Conservation (phyloP, 345 rosid genomes). For the Cardamine chenopodiifolia region DNA sequence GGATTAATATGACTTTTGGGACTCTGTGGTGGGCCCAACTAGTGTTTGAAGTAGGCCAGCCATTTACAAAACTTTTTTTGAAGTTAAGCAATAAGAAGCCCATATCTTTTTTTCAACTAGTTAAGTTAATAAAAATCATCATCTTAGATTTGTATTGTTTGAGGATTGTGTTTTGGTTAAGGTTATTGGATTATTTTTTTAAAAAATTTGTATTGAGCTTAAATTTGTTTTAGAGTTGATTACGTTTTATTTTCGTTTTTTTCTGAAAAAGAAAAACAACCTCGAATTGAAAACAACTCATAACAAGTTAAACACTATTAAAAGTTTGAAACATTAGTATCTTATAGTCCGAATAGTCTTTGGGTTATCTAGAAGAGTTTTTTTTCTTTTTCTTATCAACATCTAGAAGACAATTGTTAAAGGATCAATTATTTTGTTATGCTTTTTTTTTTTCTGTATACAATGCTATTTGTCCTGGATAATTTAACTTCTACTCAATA, state of each 20-base stretch:
- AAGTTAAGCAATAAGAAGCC: not conserved
- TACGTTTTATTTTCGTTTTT: not conserved
- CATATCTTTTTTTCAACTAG: not conserved
- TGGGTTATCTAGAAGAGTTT: not conserved
- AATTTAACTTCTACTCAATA: not conserved
- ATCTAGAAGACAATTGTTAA: not conserved
- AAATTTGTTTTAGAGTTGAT: not conserved
- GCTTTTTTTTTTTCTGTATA: not conserved
- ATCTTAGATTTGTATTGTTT: slow-evolving; percentile 9
- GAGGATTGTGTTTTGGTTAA: not conserved
- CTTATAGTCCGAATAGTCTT: not conserved
- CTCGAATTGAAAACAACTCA: not conserved
- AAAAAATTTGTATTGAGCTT: too few relatives aligned
- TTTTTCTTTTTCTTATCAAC: not conserved
- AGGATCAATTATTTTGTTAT: not conserved
- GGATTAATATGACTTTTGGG: slow-evolving; percentile 31
- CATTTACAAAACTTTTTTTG: not conserved
- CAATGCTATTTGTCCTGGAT: not conserved
- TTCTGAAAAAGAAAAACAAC: not conserved
- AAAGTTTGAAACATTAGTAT: not conserved
- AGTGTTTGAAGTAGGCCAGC: slow-evolving; percentile 15
- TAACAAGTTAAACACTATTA: not conserved
- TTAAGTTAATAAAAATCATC: not conserved
- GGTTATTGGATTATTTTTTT: too few relatives aligned
- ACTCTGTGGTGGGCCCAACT: slow-evolving; percentile 11